These are phyloP conservation scores for Mycocentrospora acerina DNA, from an alignment of 2,329 filamentous ascomycete genomes.

Conservation along the genomic window DNA sequence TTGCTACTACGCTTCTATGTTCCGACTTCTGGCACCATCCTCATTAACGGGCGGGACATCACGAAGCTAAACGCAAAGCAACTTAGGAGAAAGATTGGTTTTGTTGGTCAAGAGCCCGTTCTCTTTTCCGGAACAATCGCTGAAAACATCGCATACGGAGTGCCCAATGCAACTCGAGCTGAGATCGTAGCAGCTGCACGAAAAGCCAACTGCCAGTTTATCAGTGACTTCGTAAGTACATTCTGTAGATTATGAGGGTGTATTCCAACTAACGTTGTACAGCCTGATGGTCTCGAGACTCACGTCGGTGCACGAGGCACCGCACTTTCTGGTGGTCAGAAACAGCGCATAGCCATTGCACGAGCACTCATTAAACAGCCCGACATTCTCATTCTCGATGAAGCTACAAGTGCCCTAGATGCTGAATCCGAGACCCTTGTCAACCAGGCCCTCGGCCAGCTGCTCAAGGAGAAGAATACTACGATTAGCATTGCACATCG, in stretches of 20 bases:
- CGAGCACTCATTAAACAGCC: constrained; percentile 92
- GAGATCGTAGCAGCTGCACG: constrained; percentile 86
- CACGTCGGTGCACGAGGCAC: constrained; percentile 89
- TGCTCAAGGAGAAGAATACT: constrained; percentile 86
- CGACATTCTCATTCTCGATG: constrained; percentile 94
- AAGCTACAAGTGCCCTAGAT: constrained; percentile 91
- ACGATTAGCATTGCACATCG: constrained; percentile 98
- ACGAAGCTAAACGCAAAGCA: constrained; percentile 89
- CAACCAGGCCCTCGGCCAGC: constrained; percentile 79
- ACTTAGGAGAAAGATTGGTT: constrained; percentile 84
- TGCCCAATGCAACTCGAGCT: constrained; percentile 71
- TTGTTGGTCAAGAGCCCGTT: constrained; percentile 94
- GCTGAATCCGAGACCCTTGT: constrained; percentile 96
- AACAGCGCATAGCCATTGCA: constrained; percentile 96
- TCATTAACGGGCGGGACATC: constrained; percentile 83
- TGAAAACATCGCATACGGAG: constrained; percentile 90
- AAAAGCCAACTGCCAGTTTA: constrained; percentile 94
- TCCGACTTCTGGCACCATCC: constrained; percentile 73
- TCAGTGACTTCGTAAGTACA: constrained; percentile 76
- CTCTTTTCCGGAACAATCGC: constrained; percentile 83
- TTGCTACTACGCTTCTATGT: constrained; percentile 89
- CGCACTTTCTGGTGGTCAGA: constrained; percentile 93
- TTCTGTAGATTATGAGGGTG: background rate
- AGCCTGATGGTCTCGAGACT: constrained; percentile 91
- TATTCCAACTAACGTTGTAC: constrained; percentile 17